Percentiles rank a stretch among this genome's conserved stretches.
Evolutionary conservation across 768 basidiomycete genomes (phyloP).

Genomic region (Russula brevipes): DNA sequence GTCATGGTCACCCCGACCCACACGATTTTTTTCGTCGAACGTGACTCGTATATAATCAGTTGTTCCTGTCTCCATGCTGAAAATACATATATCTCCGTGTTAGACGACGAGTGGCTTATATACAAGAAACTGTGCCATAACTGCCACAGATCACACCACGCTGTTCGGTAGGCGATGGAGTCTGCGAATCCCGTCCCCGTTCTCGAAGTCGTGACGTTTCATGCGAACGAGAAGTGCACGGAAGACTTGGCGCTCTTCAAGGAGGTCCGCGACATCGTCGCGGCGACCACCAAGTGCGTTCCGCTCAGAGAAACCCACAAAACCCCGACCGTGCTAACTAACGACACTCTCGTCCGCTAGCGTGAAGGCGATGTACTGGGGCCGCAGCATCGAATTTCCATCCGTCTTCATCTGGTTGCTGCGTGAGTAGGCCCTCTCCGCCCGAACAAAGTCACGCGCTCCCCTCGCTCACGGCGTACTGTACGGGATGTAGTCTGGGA

Average conservation of each 20-base stretch:
- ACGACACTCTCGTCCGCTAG: neutral
- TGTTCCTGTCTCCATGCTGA: no score
- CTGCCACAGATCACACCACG: no score
- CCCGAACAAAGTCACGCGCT: no score
- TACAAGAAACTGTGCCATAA: no score
- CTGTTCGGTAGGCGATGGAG: neutral
- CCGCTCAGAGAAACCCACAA: no score
- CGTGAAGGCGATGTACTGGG: conserved; percentile 7
- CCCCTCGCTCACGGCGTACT: neutral
- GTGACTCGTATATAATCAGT: no score
- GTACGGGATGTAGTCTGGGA: conserved; percentile 8
- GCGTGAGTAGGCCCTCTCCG: neutral
- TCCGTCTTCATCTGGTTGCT: conserved; percentile 2
- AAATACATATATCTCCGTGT: no score
- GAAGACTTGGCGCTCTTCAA: conserved; percentile 1
- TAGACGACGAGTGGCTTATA: no score
- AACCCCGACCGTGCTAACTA: no score
- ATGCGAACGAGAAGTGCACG: conserved; percentile 1
- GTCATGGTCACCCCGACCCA: no score
- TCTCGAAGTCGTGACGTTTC: conserved; percentile 8
- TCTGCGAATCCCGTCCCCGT: neutral
- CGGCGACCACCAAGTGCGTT: neutral
- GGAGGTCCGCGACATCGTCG: conserved; percentile 5
- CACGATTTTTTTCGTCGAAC: no score
- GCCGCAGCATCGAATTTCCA: neutral